A percentile compares a stretch with the other conserved stretches of the same genome.
phyloP scores from a whole-genome alignment of 2,329 filamentous ascomycete species.

The Penicillium psychrosexuale region DNA sequence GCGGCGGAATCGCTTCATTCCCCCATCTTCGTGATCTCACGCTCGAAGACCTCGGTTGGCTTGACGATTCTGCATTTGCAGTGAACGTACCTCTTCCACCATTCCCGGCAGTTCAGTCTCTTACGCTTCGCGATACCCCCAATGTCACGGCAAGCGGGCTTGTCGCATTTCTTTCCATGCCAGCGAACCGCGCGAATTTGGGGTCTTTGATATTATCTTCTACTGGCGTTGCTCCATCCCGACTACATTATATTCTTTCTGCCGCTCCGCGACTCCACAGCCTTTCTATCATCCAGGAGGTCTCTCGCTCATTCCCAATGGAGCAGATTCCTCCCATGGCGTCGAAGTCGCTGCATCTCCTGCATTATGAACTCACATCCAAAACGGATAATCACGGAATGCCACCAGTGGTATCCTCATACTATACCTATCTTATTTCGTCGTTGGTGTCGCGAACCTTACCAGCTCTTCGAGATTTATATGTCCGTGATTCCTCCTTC shows the following conservation, averaged over 20 bases:
- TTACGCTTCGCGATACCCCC: constrained; percentile 69
- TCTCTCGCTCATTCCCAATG: constrained; percentile 56
- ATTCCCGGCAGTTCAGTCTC: constrained; percentile 70
- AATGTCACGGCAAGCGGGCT: constrained; percentile 71
- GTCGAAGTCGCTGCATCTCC: constrained; percentile 65
- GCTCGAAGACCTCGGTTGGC: constrained; percentile 64
- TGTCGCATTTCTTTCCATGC: constrained; percentile 61
- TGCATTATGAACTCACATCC: constrained; percentile 78
- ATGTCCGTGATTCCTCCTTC: constrained; percentile 81
- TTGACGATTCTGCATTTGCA: constrained; percentile 75
- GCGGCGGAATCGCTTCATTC: constrained; percentile 67
- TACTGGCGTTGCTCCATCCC: constrained; percentile 59
- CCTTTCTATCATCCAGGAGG: constrained; percentile 56
- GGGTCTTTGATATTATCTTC: constrained; percentile 66
- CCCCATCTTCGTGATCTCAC: constrained; percentile 69
- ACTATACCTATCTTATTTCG: constrained; percentile 83
- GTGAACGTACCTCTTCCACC: constrained; percentile 63
- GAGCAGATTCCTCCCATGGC: constrained; percentile 60
- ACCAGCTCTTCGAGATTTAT: constrained; percentile 70
- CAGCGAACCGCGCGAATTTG: constrained; percentile 59
- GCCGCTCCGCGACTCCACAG: constrained; percentile 41
- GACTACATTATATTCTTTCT: constrained; percentile 44
- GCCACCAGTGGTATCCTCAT: constrained; percentile 54
- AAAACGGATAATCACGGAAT: constrained; percentile 56
- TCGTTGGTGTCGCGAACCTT: constrained; percentile 75